Percentiles rank a stretch among this genome's conserved stretches.
These are phyloP conservation scores for Pichia sp. DNA, from an alignment of 1,139 yeast species.

Conservation along the genomic window DNA sequence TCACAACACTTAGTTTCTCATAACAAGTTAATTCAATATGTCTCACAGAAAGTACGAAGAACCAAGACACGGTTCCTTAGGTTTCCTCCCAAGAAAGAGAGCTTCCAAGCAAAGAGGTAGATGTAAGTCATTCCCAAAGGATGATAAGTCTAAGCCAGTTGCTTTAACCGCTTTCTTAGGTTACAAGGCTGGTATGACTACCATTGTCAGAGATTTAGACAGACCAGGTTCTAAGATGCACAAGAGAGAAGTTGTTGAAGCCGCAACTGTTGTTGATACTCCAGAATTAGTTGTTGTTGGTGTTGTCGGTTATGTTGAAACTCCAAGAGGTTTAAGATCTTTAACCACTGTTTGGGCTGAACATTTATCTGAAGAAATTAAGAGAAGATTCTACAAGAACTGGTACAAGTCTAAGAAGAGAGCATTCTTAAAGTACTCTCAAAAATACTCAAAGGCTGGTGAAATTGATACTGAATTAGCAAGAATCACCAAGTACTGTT, in stretches of 20 bases:
- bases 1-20: conserved; percentile 14
- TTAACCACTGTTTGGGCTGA: conserved; percentile 99
- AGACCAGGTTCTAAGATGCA: conserved; percentile 99
- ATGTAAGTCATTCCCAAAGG: conserved; percentile 99
- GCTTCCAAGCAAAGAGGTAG: conserved; percentile 98
- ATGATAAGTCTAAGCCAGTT: conserved; percentile 96
- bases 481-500: conserved; percentile 96
- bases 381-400: conserved; percentile 99
- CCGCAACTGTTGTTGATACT: conserved; percentile 98
- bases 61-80: conserved; percentile 99
- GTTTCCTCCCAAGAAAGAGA: conserved; percentile 99
- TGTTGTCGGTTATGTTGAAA: conserved; percentile 99
- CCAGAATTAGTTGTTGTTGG: conserved; percentile 99
- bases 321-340: conserved; percentile 99
- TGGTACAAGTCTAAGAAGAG: conserved; percentile 99
- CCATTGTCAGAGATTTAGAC: conserved; percentile 99
- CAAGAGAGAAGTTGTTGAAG: conserved; percentile 99
- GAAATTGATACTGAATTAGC: conserved; percentile 94
- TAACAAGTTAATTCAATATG: conserved; percentile 41
- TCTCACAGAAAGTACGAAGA: conserved; percentile 99
- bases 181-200: conserved; percentile 99
- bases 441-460: conserved; percentile 88
- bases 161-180: conserved; percentile 99
- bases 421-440: conserved; percentile 99
- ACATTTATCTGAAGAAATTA: conserved; percentile 98